Evolutionary conservation across 306 rosid species (phyloP).

Genomic region (Sicyos edulis): DNA sequence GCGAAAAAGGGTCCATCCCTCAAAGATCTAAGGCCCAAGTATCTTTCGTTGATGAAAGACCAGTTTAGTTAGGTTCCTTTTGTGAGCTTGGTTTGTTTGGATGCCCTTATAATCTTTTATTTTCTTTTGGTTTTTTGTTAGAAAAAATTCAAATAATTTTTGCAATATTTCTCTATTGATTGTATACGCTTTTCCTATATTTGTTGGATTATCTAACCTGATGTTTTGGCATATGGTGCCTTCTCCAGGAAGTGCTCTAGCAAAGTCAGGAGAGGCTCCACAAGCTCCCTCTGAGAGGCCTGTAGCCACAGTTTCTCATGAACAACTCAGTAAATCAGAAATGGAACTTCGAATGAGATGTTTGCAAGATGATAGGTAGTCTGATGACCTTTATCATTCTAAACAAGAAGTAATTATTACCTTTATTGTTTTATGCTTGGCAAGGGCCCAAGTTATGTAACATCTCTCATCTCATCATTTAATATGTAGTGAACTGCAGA

Average conservation of each 20-base stretch:
- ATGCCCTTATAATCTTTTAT: not conserved
- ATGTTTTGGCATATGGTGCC: slow-evolving; percentile 27
- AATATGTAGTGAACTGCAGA: slow-evolving; percentile 70
- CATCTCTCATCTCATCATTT: slow-evolving; percentile 17
- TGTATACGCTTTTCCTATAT: slow-evolving; percentile 3
- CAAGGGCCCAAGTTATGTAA: not conserved
- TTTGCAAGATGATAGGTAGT: slow-evolving; percentile 78
- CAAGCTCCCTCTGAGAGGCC: slow-evolving; percentile 31
- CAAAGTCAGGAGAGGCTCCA: slow-evolving; percentile 52
- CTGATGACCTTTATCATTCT: slow-evolving; percentile 3
- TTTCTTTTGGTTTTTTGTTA: too few relatives aligned
- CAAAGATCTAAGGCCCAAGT: not conserved
- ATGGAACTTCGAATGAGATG: slow-evolving; percentile 75
- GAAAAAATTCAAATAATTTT: not conserved
- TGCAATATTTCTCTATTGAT: slow-evolving; percentile 6
- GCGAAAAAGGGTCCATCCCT: not conserved
- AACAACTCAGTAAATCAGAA: slow-evolving; percentile 68
- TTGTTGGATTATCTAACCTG: slow-evolving; percentile 19
- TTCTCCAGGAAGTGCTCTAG: slow-evolving; percentile 57
- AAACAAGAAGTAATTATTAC: not conserved
- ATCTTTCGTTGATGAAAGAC: too few relatives aligned
- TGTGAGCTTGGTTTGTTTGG: not conserved
- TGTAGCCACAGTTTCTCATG: slow-evolving; percentile 33
- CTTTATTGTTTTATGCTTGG: not conserved
- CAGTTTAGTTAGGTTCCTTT: not conserved